Evolutionary conservation across 805 yeast species (phyloP), one percentile per base, ranked within the genome.

Genomic region (Cyberlindnera veronae): DNA sequence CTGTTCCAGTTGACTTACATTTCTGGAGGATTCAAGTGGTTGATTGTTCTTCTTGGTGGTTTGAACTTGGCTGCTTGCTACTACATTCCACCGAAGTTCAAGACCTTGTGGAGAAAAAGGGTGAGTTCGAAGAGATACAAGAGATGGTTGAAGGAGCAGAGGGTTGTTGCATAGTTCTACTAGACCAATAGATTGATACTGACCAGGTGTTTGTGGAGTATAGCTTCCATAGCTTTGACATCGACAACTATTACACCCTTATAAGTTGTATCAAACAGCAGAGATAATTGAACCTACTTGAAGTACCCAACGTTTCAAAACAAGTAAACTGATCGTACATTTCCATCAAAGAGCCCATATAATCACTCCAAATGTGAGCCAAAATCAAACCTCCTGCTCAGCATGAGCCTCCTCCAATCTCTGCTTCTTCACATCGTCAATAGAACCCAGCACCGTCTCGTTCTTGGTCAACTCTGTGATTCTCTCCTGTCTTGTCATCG

Each of bases 1-100:
- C 63, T 86, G 46, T 81, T 93, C 77, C 93, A 89, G 54, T 65
- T 93, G 51, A 84, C 96, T 0, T 62, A 70, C 41, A 68, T 84
- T 23, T 67, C 85, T 0, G 33, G 42, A 3, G 47, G 58, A 6
- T 79, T 82, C 58, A 81, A 80, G 50, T 31, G 64, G 15, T 53
- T 69, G n/a, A 68, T 88, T n/a, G 29, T 77, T 12, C 28, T 66
- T 0, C 53, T 71, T 26, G 76, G 80, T 0, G 41, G 61, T 0
- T 32, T 70, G 15, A 86, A 88, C 55, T 74, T 77, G 34, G 64
- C 55, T 1, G 61, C 47, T 1, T 64, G 62, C 46, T 46, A 48
- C 20, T 52, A 57, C 34, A 35, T 68, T 4, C 74, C 74, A 24
- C 51, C 51, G 6, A 45, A 46, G 17, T 54, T 60, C 27, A 67